Evolutionary conservation across 2,329 filamentous ascomycete genomes (phyloP).

Genomic region (Aurifilum marmelostoma): DNA sequence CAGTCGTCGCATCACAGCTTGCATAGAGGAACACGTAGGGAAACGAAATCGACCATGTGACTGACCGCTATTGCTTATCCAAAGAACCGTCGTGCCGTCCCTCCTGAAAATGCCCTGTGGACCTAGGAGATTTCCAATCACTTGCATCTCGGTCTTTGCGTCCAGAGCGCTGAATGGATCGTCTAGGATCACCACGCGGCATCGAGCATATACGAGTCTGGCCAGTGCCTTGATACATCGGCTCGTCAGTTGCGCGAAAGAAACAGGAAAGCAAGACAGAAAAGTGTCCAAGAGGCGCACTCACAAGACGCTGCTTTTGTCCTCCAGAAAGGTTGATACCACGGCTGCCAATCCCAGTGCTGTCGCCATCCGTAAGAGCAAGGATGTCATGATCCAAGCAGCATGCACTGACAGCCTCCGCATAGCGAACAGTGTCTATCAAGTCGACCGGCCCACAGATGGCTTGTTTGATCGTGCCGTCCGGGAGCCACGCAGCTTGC

Average conservation of each 20-base stretch:
- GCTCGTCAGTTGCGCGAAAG: constrained; percentile 19
- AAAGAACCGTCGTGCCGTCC: constrained; percentile 38
- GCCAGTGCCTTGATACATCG: constrained; percentile 39
- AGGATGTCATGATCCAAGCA: constrained; percentile 35
- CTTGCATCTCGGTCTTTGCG: constrained; percentile 37
- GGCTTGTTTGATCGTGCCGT: constrained; percentile 38
- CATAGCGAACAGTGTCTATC: constrained; percentile 37
- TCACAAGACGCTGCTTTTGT: constrained; percentile 31
- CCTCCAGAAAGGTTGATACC: constrained; percentile 34
- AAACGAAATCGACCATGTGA: constrained; percentile 31
- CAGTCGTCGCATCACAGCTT: neutral
- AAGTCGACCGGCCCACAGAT: constrained; percentile 34
- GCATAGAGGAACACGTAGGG: neutral
- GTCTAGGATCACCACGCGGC: constrained; percentile 39
- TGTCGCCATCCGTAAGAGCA: constrained; percentile 31
- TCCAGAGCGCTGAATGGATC: constrained; percentile 44
- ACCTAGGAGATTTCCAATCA: constrained; percentile 39
- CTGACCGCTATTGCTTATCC: constrained; percentile 36
- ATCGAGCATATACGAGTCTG: constrained; percentile 39
- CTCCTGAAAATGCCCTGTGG: constrained; percentile 37
- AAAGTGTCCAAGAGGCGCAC: constrained; percentile 14
- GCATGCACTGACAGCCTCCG: constrained; percentile 34
- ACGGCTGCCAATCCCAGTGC: constrained; percentile 33
- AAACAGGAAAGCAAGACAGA: neutral
- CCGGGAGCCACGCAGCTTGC: constrained; percentile 44